These are phyloP conservation scores for Citrus trifoliata DNA, from an alignment of 345 rosid species.

Conservation along the genomic window DNA sequence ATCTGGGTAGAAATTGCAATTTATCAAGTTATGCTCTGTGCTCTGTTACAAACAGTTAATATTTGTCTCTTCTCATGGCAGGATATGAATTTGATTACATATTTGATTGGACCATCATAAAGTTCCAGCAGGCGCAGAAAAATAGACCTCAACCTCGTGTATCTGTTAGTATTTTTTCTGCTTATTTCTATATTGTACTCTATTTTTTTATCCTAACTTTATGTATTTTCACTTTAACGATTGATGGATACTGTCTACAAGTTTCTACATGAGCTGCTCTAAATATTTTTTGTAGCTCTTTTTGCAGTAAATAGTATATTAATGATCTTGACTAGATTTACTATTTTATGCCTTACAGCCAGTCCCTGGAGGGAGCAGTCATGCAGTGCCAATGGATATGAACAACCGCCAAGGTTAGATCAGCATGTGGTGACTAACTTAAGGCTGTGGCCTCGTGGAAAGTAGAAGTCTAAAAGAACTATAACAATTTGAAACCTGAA, in stretches of 20 bases:
- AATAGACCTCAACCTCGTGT: constrained; percentile 57
- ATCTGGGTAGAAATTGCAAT: neutral
- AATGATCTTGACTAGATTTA: constrained; percentile 10
- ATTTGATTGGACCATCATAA: constrained; percentile 95
- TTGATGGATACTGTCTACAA: neutral
- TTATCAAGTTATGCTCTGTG: neutral
- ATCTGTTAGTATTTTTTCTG: constrained; percentile 40
- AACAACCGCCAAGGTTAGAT: constrained; percentile 72
- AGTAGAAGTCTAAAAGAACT: constrained; percentile 2
- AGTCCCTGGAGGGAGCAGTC: constrained; percentile 63
- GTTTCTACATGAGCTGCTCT: constrained; percentile 5
- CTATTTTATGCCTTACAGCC: constrained; percentile 38
- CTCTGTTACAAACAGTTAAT: neutral
- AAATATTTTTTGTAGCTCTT: neutral
- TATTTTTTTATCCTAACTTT: neutral
- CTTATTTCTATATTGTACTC: neutral
- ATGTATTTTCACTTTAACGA: neutral
- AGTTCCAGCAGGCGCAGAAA: constrained; percentile 83
- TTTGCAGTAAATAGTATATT: neutral
- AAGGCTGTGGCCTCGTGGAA: neutral
- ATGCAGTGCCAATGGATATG: constrained; percentile 43
- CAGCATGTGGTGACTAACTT: constrained; percentile 11
- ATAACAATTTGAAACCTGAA: neutral
- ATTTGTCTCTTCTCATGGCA: constrained; percentile 25
- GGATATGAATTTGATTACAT: constrained; percentile 81